These are phyloP conservation scores for Magnaporthiopsis rhizophila DNA, from an alignment of 2,329 filamentous ascomycete genomes.

Conservation along the genomic window DNA sequence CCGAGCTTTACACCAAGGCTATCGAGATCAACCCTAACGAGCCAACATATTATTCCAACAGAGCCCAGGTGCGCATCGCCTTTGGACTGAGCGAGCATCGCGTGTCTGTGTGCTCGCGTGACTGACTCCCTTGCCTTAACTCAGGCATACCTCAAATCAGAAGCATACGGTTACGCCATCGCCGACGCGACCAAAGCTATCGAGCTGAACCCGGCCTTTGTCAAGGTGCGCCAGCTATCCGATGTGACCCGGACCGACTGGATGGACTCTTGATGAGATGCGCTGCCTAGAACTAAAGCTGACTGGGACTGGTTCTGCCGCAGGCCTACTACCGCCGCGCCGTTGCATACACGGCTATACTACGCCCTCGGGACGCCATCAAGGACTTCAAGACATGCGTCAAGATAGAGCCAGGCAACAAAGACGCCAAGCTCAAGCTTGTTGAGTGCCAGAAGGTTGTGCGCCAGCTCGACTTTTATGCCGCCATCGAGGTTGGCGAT, in stretches of 20 bases:
- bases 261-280: neutral
- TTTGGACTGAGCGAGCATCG: conserved; percentile 1
- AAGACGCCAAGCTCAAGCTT: conserved; percentile 83
- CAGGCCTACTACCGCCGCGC: conserved; percentile 93
- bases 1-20: conserved; percentile 79
- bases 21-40: conserved; percentile 78
- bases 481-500: conserved; percentile 88
- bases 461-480: conserved; percentile 84
- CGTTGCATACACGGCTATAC: conserved; percentile 82
- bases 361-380: conserved; percentile 79
- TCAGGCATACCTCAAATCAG: conserved; percentile 89
- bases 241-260: neutral
- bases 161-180: conserved; percentile 90
- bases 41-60: conserved; percentile 86
- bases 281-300: neutral
- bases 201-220: conserved; percentile 76
- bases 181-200: conserved; percentile 85
- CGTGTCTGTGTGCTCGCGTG: conserved; percentile 28
- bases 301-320: conserved; percentile 2
- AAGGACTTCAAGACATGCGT: conserved; percentile 89
- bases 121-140: conserved; percentile 27
- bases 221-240: conserved; percentile 60
- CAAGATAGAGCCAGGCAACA: conserved; percentile 78
- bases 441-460: conserved; percentile 93
- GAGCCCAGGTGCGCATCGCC: conserved; percentile 67